A percentile compares a stretch with the other conserved stretches of the same genome.
Conservation (phyloP, 352 stramenopile genomes). For the Phytophthora quininea region DNA sequence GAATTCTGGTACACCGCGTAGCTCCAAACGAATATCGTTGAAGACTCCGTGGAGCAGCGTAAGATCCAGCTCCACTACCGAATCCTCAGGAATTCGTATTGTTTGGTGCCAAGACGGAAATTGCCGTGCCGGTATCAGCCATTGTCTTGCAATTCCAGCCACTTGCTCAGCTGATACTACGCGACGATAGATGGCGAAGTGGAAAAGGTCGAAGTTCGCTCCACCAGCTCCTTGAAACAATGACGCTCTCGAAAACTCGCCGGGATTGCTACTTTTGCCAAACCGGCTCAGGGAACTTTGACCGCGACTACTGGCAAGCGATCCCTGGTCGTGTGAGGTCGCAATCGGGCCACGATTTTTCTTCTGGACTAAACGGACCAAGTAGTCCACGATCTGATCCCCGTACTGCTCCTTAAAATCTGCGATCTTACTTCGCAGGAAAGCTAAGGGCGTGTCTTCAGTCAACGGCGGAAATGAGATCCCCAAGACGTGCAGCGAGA, state of each 20-base stretch:
- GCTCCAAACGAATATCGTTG: conserved; percentile 59
- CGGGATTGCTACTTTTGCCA: conserved; percentile 8
- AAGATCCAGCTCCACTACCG: conserved; percentile 50
- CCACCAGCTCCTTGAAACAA: conserved; percentile 51
- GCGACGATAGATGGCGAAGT: conserved; percentile 69
- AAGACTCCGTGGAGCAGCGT: conserved; percentile 67
- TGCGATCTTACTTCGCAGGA: conserved; percentile 53
- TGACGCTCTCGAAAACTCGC: conserved; percentile 25
- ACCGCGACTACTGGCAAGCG: not conserved
- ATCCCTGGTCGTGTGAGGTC: conserved; percentile 4
- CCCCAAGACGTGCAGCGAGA: conserved; percentile 60
- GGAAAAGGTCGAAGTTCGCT: conserved; percentile 73
- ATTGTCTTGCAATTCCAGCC: conserved; percentile 28
- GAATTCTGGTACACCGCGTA: conserved; percentile 50
- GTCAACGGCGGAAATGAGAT: conserved; percentile 61
- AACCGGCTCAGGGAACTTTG: not conserved
- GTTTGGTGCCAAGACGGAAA: conserved; percentile 42
- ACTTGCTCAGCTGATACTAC: conserved; percentile 36
- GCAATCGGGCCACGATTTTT: conserved; percentile 19
- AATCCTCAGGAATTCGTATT: conserved; percentile 51
- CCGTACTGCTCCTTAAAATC: conserved; percentile 62
- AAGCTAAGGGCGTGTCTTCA: conserved; percentile 71
- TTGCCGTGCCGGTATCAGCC: conserved; percentile 47
- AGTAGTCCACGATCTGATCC: conserved; percentile 61
- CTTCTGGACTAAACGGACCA: conserved; percentile 54